Conservation (phyloP, 345 rosid genomes). For the Sapria himalayana region DNA sequence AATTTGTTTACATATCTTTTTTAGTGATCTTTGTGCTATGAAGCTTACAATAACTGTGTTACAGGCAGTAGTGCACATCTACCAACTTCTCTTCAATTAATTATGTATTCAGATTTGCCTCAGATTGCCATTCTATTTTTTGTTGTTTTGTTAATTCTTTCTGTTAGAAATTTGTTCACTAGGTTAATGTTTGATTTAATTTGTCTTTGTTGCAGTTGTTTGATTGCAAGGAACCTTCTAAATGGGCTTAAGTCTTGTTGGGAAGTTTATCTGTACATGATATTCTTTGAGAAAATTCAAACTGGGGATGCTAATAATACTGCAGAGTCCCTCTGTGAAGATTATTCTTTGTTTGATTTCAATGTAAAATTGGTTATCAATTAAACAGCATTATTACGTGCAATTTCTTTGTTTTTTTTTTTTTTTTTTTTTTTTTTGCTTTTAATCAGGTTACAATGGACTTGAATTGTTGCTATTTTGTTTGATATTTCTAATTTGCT, state of each 20-base stretch:
- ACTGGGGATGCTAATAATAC: conserved; percentile 43
- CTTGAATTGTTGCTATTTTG: too few relatives aligned
- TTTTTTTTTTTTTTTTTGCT: not conserved
- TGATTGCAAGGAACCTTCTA: conserved; percentile 80
- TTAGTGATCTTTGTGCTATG: too few relatives aligned
- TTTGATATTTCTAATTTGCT: too few relatives aligned
- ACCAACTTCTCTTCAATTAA: too few relatives aligned
- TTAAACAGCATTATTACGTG: too few relatives aligned
- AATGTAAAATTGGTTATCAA: conserved; percentile 52
- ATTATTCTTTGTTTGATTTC: conserved; percentile 60
- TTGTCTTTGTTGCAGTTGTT: conserved; percentile 37
- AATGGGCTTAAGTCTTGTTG: conserved; percentile 77
- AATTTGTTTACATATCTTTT: too few relatives aligned
- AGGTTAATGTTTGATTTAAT: too few relatives aligned
- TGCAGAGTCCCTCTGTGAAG: conserved; percentile 43
- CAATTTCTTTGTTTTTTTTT: not conserved
- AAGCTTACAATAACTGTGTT: too few relatives aligned
- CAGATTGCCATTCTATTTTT: too few relatives aligned
- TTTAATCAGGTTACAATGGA: conserved; percentile 7
- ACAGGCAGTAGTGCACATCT: too few relatives aligned
- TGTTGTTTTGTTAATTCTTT: conserved; percentile 4
- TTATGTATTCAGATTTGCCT: too few relatives aligned
- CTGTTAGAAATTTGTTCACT: conserved; percentile 5
- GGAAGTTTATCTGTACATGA: conserved; percentile 85
- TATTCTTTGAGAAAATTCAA: conserved; percentile 39